Evolutionary conservation across 2,329 filamentous ascomycete genomes (phyloP).

Genomic region (Rutstroemia sp.): DNA sequence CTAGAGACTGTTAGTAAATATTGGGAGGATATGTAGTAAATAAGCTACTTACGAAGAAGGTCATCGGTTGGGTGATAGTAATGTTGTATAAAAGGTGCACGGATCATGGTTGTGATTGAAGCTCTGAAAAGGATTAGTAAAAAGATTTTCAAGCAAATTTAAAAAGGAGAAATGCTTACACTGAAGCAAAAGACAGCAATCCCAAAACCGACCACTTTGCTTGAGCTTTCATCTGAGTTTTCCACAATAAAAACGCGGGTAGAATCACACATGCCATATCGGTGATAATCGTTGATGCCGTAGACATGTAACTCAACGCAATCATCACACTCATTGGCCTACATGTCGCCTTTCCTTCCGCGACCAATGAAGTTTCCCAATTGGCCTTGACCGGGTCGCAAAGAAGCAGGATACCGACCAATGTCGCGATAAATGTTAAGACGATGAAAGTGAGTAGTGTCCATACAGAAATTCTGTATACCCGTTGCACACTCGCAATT

Average conservation of each 20-base stretch:
- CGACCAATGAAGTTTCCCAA: conserved; percentile 11
- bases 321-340: conserved; percentile 16
- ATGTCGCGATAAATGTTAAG: conserved; percentile 14
- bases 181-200: conserved; percentile 18
- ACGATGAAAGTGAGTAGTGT: conserved; percentile 3
- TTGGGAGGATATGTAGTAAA: not conserved
- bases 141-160: not conserved
- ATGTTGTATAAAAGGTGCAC: not conserved
- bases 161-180: not conserved
- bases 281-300: conserved; percentile 29
- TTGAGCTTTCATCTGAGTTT: conserved; percentile 24
- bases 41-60: conserved; percentile 21
- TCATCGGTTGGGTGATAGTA: conserved; percentile 5
- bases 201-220: conserved; percentile 15
- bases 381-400: conserved; percentile 18
- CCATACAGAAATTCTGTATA: not conserved
- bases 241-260: conserved; percentile 29
- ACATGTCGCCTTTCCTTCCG: conserved; percentile 13
- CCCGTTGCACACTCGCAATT: conserved; percentile 8
- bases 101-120: conserved; percentile 5
- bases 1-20: not conserved
- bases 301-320: conserved; percentile 26
- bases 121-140: not conserved
- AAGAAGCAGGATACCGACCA: conserved; percentile 16
- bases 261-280: conserved; percentile 29